Conservation (phyloP, 2,329 filamentous ascomycete species). For the Dryadomyces quercivorus region DNA sequence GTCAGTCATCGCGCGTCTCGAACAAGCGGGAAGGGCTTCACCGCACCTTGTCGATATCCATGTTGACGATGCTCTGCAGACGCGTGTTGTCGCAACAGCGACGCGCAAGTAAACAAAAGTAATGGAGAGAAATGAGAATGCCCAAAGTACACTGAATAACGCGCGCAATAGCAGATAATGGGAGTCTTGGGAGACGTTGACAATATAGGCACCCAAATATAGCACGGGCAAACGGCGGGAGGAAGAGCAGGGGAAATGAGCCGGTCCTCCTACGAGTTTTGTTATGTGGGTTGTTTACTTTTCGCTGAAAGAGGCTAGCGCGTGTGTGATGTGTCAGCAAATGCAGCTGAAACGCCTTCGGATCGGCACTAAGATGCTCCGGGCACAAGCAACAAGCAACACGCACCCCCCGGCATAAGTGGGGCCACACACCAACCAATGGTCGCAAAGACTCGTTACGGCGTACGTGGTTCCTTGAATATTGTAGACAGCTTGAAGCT, state of each 20-base stretch:
- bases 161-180: not conserved
- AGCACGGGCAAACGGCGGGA: not conserved
- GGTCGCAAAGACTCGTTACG: constrained; percentile 3
- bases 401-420: not conserved
- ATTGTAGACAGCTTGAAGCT: constrained; percentile 4
- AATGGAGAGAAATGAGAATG: not conserved
- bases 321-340: not conserved
- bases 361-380: constrained; percentile 8
- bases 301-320: not conserved
- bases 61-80: constrained; percentile 13
- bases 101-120: not conserved
- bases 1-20: not conserved
- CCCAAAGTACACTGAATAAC: not conserved
- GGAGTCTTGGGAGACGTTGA: not conserved
- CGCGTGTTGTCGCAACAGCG: constrained; percentile 2
- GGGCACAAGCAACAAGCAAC: not conserved
- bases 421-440: constrained; percentile 5
- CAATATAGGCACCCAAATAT: not conserved
- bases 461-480: constrained; percentile 12
- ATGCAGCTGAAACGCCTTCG: not conserved
- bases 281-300: constrained; percentile 12
- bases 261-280: not conserved
- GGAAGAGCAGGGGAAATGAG: not conserved
- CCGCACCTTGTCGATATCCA: constrained; percentile 25
- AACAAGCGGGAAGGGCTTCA: not conserved